Conservation (phyloP, 306 rosid species). For the Acacia melanoxylon region DNA sequence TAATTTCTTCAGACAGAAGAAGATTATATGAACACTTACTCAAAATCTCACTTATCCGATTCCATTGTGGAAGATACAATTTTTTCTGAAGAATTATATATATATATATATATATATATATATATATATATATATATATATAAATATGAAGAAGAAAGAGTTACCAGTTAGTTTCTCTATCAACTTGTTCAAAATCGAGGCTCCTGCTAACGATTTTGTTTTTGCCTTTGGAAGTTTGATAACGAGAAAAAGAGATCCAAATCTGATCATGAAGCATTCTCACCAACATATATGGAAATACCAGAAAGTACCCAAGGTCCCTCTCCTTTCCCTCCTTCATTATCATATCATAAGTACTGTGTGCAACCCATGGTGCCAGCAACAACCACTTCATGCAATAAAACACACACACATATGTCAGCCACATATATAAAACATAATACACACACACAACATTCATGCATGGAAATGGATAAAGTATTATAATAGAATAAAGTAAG, state of each 20-base stretch:
- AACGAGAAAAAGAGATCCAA: conserved; percentile 65
- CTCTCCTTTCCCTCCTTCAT: conserved; percentile 28
- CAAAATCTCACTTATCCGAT: too few species aligned
- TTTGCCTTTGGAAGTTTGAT: conserved; percentile 52
- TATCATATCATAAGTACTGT: conserved; percentile 43
- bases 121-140: too few species aligned
- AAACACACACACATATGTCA: too few species aligned
- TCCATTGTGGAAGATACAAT: too few species aligned
- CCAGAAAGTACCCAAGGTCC: conserved; percentile 43
- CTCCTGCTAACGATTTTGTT: conserved; percentile 49
- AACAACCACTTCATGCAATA: conserved; percentile 46
- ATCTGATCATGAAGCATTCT: conserved; percentile 63
- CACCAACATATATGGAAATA: conserved; percentile 48
- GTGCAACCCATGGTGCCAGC: conserved; percentile 56
- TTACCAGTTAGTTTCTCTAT: conserved; percentile 67
- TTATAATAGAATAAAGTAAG: neutral
- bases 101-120: too few species aligned
- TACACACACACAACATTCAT: neutral
- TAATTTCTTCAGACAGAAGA: too few species aligned
- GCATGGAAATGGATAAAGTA: neutral
- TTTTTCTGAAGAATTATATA: too few species aligned
- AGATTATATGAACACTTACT: too few species aligned
- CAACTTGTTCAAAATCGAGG: conserved; percentile 71
- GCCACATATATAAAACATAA: neutral
- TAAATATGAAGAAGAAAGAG: neutral